Conservation (phyloP, 257 asterid species). For the Capsicum pubescens region DNA sequence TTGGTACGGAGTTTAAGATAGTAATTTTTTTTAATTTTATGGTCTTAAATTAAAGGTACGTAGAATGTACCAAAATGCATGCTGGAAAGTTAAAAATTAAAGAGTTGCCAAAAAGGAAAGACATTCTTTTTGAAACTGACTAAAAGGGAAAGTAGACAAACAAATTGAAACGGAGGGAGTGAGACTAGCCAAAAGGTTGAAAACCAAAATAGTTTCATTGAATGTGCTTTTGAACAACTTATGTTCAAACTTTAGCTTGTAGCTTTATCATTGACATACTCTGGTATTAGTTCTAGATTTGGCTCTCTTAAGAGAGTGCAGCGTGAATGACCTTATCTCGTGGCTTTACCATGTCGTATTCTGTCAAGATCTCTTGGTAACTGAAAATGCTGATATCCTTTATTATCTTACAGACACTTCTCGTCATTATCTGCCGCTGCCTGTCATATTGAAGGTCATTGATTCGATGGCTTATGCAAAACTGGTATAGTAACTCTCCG, state of each 20-base stretch:
- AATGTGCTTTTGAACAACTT: not conserved
- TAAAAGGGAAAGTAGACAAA: too few relatives aligned
- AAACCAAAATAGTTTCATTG: not conserved
- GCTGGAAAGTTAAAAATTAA: too few relatives aligned
- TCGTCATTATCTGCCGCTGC: conserved; percentile 79
- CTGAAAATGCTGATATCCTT: conserved; percentile 27
- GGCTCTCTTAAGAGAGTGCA: not conserved
- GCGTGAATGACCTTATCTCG: not conserved
- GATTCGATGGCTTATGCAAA: conserved; percentile 94
- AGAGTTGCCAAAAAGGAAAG: too few relatives aligned
- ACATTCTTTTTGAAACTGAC: too few relatives aligned
- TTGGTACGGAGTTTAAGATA: too few relatives aligned
- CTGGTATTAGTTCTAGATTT: conserved; percentile 2
- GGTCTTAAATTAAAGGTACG: too few relatives aligned
- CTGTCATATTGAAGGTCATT: conserved; percentile 84
- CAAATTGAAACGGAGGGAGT: too few relatives aligned
- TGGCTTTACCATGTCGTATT: not conserved
- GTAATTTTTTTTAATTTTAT: too few relatives aligned
- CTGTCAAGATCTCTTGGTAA: not conserved
- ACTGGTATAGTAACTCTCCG: conserved; percentile 55
- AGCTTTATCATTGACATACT: not conserved
- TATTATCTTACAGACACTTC: conserved; percentile 68
- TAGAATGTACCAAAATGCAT: too few relatives aligned
- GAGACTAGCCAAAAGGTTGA: not conserved
- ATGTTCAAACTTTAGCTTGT: not conserved